Evolutionary conservation across 805 yeast species (phyloP), one percentile per base, ranked within the genome.

Genomic region (Crinitomyces ghanaensis): DNA sequence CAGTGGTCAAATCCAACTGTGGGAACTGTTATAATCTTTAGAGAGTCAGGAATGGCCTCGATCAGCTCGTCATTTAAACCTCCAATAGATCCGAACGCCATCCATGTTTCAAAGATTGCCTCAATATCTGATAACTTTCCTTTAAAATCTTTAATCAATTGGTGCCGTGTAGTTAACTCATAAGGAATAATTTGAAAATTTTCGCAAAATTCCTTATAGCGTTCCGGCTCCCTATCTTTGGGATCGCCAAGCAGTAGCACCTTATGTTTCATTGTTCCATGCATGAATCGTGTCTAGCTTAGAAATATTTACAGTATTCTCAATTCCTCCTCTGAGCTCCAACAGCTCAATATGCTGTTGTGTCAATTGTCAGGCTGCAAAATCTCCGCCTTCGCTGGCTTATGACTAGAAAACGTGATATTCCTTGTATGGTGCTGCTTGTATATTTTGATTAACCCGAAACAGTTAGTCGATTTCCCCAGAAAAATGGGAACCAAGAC

Each of bases 1-100:
- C 67, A 64, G 26, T 59, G 61, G 38, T 76, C 79, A 42, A 58
- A 61, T 0, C 84, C 84, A 3, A 74, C 80, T 43, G 79, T 72
- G 17, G 77, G 72, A 24, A 68, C 60, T 2, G 73, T 57, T 19
- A 74, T 59, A 15, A 70, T 60, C 40, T 64, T 67, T 37, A 77
- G 53, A 1, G 59, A 41, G 1, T 43, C 15, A 0, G 83, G 82
- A 24, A 68, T 61, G 18, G 53, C 49, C 4, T 60, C 70, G 35
- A 71, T 48, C 15, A 70, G 36, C 26, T 48, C 53, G 3, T 30
- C 43, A 14, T 31, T 25, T 30, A 37, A 34, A 36, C 12, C 54
- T 3, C 50, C 50, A 18, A 46, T 34, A 12, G 35, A 28, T 19
- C 5, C 4, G n/a, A 70, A 69, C 4, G 74, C 70, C 21, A 61